A percentile compares a stretch with the other conserved stretches of the same genome.
These are phyloP conservation scores for Lachnum nothofagi DNA, from an alignment of 2,329 filamentous ascomycete genomes.

Conservation along the genomic window DNA sequence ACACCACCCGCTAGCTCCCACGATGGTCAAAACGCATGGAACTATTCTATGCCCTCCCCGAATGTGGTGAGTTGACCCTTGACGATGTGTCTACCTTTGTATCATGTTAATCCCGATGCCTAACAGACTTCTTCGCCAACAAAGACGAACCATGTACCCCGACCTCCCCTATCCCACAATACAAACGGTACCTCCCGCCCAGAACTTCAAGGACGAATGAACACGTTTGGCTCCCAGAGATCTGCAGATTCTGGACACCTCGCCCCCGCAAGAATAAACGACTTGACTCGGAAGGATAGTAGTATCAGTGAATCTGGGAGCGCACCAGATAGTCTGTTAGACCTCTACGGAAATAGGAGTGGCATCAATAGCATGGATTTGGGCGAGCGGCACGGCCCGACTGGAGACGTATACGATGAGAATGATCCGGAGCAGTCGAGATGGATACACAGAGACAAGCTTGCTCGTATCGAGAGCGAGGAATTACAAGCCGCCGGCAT, in stretches of 20 bases:
- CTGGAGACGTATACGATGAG: constrained; percentile 27
- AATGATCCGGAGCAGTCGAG: constrained; percentile 57
- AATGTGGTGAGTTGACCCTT: constrained; percentile 27
- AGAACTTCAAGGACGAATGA: constrained; percentile 20
- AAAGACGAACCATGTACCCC: constrained; percentile 18
- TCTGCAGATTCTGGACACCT: constrained; percentile 28
- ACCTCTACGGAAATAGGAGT: constrained; percentile 37
- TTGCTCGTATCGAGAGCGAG: constrained; percentile 73
- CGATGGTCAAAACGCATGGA: constrained; percentile 28
- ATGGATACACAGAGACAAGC: constrained; percentile 83
- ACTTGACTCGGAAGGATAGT: constrained; percentile 37
- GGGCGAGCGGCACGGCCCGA: constrained; percentile 21
- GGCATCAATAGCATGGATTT: constrained; percentile 27
- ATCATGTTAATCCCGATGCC: not conserved
- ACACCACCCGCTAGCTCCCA: constrained; percentile 32
- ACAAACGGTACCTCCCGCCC: constrained; percentile 26
- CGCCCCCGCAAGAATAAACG: constrained; percentile 33
- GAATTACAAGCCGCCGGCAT: constrained; percentile 77
- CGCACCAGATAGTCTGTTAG: constrained; percentile 43
- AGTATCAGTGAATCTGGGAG: constrained; percentile 39
- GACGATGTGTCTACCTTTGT: not conserved
- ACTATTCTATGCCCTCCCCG: constrained; percentile 28
- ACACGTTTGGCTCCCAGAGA: constrained; percentile 16
- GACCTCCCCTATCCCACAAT: constrained; percentile 19
- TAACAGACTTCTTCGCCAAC: constrained; percentile 15